A percentile compares a stretch with the other conserved stretches of the same genome.
These are phyloP conservation scores for Hanseniaspora clermontiae DNA, from an alignment of 805 yeast genomes.

Conservation along the genomic window DNA sequence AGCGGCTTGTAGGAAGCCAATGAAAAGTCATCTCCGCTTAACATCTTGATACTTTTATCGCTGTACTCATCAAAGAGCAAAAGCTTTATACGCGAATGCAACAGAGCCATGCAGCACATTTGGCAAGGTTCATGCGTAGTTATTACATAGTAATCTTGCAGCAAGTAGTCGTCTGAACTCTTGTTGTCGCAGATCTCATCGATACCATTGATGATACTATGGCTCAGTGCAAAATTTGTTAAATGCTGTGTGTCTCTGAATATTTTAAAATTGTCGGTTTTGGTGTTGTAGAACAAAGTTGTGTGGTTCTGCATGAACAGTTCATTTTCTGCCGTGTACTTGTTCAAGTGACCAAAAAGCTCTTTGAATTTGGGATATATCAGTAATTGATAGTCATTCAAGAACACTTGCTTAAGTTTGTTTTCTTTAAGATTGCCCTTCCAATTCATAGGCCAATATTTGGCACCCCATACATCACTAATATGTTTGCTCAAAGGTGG, in stretches of 20 bases:
- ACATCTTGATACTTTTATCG: conserved; percentile 40
- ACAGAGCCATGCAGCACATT: conserved; percentile 92
- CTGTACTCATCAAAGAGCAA: conserved; percentile 41
- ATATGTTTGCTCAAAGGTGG: conserved; percentile 65
- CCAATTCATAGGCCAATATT: conserved; percentile 86
- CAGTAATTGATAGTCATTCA: conserved; percentile 19
- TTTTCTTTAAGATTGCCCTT: conserved; percentile 80
- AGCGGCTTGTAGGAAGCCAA: conserved; percentile 63
- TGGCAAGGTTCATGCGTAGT: conserved; percentile 93
- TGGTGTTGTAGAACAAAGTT: conserved; percentile 54
- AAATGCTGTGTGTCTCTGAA: conserved; percentile 31
- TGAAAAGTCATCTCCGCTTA: conserved; percentile 48
- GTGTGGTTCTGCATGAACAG: conserved; percentile 35
- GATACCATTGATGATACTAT: conserved; percentile 65
- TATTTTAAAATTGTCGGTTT: conserved; percentile 29
- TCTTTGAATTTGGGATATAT: conserved; percentile 35
- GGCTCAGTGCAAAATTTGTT: conserved; percentile 43
- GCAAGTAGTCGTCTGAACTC: conserved; percentile 39
- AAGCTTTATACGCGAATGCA: conserved; percentile 73
- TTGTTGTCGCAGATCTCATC: conserved; percentile 40
- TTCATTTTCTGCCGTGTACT: conserved; percentile 22
- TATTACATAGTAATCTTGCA: conserved; percentile 64
- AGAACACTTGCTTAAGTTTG: conserved; percentile 41
- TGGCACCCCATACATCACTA: conserved; percentile 49
- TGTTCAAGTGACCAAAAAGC: conserved; percentile 23